Evolutionary conservation across 306 rosid genomes (phyloP).

Genomic region (Casuarina equisetifolia): DNA sequence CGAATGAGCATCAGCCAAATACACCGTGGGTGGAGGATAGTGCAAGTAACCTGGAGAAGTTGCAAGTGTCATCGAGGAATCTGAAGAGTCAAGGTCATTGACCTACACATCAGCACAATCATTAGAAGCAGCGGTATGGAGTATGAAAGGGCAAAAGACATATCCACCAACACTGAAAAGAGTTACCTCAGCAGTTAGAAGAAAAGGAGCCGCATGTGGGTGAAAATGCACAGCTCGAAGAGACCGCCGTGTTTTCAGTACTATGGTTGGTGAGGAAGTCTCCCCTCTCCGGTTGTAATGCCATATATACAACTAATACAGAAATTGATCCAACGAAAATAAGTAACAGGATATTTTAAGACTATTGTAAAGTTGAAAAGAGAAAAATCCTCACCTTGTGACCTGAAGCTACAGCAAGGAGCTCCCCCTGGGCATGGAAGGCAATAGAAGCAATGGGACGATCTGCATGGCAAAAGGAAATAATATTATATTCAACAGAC

Average conservation of each 20-base stretch:
- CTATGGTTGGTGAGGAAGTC: constrained; percentile 75
- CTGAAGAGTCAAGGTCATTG: constrained; percentile 91
- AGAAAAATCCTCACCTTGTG: constrained; percentile 67
- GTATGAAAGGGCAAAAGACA: constrained; percentile 2
- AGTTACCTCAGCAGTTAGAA: constrained; percentile 89
- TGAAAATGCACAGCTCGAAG: constrained; percentile 98
- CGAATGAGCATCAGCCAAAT: constrained; percentile 72
- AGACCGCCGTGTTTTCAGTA: constrained; percentile 84
- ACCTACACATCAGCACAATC: constrained; percentile 55
- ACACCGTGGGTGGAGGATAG: constrained; percentile 93
- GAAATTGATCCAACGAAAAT: constrained; percentile 25
- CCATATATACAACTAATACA: constrained; percentile 85
- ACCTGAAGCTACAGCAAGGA: constrained; percentile 95
- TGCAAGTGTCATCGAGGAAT: constrained; percentile 84
- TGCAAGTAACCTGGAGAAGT: constrained; percentile 84
- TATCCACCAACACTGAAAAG: constrained; percentile 14
- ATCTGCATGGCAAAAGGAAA: constrained; percentile 43
- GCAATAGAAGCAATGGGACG: constrained; percentile 98
- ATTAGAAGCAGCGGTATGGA: constrained; percentile 17
- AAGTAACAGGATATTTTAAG: constrained; percentile 12
- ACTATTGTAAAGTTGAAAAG: constrained; percentile 24
- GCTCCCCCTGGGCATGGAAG: constrained; percentile 92
- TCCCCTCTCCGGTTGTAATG: constrained; percentile 76
- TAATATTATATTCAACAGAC: constrained; percentile 6
- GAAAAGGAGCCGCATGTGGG: constrained; percentile 89